These are phyloP conservation scores for Ilyonectria mors-panacis DNA, from an alignment of 2,329 filamentous ascomycete genomes.

Conservation along the genomic window DNA sequence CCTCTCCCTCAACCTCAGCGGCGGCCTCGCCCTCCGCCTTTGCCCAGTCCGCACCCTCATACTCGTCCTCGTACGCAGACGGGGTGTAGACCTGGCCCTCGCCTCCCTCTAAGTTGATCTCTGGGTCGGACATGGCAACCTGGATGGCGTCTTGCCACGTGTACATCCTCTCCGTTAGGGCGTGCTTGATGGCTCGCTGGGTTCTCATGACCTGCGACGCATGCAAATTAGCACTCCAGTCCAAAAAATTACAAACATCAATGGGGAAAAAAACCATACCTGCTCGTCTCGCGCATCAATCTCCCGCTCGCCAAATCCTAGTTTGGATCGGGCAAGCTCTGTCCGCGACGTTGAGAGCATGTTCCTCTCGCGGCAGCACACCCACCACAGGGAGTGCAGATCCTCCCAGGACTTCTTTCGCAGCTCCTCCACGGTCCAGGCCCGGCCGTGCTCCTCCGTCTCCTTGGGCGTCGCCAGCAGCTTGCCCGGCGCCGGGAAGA, in stretches of 20 bases:
- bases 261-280: conserved; percentile 66
- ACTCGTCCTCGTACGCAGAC: conserved; percentile 55
- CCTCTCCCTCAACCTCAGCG: conserved; percentile 32
- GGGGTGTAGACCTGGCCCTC: conserved; percentile 67
- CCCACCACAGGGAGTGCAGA: conserved; percentile 93
- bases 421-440: conserved; percentile 89
- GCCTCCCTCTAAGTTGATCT: conserved; percentile 71
- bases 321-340: conserved; percentile 77
- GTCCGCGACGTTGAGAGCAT: conserved; percentile 82
- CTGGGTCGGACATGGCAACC: conserved; percentile 76
- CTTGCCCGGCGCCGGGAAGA: conserved; percentile 82
- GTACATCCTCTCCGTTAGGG: conserved; percentile 90
- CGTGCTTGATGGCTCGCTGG: conserved; percentile 86
- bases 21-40: conserved; percentile 40
- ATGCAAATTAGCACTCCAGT: conserved; percentile 29
- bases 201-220: conserved; percentile 77
- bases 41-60: conserved; percentile 44
- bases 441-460: conserved; percentile 80
- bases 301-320: conserved; percentile 83
- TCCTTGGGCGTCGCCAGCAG: conserved; percentile 81
- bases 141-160: conserved; percentile 84
- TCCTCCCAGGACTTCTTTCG: conserved; percentile 94
- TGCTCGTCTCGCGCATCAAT: conserved; percentile 72
- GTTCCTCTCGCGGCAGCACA: conserved; percentile 92
- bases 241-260: neutral